Evolutionary conservation across 805 yeast species (phyloP).

Genomic region (Barnettozyma californica): DNA sequence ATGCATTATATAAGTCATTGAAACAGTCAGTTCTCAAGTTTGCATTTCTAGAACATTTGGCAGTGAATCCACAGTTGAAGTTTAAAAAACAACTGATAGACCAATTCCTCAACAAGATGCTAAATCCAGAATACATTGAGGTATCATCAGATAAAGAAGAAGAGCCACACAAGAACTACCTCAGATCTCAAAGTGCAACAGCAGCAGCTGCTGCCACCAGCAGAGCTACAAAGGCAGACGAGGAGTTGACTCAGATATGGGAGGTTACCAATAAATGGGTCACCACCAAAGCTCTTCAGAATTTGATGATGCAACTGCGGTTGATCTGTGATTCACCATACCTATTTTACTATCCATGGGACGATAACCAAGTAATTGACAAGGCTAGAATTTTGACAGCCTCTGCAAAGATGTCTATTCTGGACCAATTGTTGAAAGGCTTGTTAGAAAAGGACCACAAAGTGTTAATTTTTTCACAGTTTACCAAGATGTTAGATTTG

Average conservation of each 20-base stretch:
- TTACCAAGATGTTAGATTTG: slow-evolving; percentile 76
- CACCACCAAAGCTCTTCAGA: slow-evolving; percentile 50
- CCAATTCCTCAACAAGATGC: slow-evolving; percentile 36
- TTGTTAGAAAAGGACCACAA: slow-evolving; percentile 54
- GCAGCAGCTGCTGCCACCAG: not conserved
- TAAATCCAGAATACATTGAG: slow-evolving; percentile 25
- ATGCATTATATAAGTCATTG: slow-evolving; percentile 41
- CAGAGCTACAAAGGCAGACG: slow-evolving; percentile 7
- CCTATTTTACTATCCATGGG: slow-evolving; percentile 75
- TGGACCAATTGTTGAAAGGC: slow-evolving; percentile 55
- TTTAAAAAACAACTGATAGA: slow-evolving; percentile 31
- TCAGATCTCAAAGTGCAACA: slow-evolving; percentile 11
- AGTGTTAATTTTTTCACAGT: slow-evolving; percentile 81
- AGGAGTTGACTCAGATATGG: slow-evolving; percentile 12
- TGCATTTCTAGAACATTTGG: slow-evolving; percentile 46
- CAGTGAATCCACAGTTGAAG: slow-evolving; percentile 30
- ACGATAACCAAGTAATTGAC: slow-evolving; percentile 36
- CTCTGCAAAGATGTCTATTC: slow-evolving; percentile 69
- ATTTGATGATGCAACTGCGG: slow-evolving; percentile 78
- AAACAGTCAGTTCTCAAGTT: slow-evolving; percentile 40
- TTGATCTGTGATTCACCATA: slow-evolving; percentile 84
- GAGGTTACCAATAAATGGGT: slow-evolving; percentile 34
- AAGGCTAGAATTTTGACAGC: slow-evolving; percentile 39
- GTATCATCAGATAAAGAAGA: slow-evolving; percentile 4
- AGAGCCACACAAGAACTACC: slow-evolving; percentile 11